Conservation (phyloP, 257 asterid species). For the Nemophila menziesii region DNA sequence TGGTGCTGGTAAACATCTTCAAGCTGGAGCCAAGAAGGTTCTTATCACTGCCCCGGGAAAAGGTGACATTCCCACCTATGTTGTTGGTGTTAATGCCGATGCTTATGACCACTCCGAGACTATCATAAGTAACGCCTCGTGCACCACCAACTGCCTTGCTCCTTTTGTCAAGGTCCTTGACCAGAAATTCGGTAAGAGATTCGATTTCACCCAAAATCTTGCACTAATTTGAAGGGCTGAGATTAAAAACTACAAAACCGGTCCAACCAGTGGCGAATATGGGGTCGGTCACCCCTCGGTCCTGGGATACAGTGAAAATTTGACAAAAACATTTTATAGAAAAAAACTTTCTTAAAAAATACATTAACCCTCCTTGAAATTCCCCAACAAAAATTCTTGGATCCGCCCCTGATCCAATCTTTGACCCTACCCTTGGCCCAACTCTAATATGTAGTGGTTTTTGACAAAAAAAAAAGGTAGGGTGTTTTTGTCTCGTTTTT, state of each 20-base stretch:
- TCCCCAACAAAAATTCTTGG: no score
- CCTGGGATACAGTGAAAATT: no score
- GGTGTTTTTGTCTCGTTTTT: no score
- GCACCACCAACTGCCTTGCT: constrained; percentile 98
- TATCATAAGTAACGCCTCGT: constrained; percentile 93
- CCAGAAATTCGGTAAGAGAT: constrained; percentile 60
- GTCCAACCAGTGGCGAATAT: no score
- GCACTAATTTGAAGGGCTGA: neutral
- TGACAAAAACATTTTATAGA: no score
- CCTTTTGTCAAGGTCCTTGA: constrained; percentile 95
- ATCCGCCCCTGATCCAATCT: no score
- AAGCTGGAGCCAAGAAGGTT: constrained; percentile 95
- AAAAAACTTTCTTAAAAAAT: no score
- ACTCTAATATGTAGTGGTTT: no score
- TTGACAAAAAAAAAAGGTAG: no score
- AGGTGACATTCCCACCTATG: constrained; percentile 93
- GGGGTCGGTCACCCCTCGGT: no score
- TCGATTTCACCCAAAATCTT: neutral
- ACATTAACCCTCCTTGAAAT: no score
- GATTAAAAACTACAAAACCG: neutral
- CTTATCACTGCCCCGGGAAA: constrained; percentile 94
- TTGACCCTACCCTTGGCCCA: no score
- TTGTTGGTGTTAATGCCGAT: constrained; percentile 82
- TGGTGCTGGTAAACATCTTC: constrained; percentile 85
- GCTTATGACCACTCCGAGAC: constrained; percentile 51